A percentile compares a stretch with the other conserved stretches of the same genome.
Conservation (phyloP, 2,329 filamentous ascomycete species). For the Mariannaea elegans region DNA sequence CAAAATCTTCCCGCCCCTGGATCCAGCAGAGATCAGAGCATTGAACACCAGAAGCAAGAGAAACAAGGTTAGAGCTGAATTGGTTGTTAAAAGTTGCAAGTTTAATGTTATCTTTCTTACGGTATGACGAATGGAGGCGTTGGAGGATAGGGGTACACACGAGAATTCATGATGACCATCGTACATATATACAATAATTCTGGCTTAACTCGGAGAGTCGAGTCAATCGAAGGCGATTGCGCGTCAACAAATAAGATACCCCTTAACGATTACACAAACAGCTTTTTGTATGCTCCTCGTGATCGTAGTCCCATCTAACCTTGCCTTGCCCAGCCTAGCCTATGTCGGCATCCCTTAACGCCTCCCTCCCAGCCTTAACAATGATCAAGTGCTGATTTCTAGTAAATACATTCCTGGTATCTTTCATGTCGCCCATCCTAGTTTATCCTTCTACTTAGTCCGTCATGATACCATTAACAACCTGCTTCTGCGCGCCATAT, state of each 20-base stretch:
- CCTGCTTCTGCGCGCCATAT: conserved; percentile 33
- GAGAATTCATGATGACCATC: conserved; percentile 5
- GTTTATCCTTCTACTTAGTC: not conserved
- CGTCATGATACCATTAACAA: conserved; percentile 25
- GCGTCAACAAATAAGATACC: conserved; percentile 14
- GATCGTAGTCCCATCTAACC: not conserved
- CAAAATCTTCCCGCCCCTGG: conserved; percentile 16
- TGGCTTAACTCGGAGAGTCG: not conserved
- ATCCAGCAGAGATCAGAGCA: conserved; percentile 20
- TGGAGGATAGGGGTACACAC: conserved; percentile 1
- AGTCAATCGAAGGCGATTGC: not conserved
- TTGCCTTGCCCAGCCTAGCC: not conserved
- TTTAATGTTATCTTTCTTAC: not conserved
- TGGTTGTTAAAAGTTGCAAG: not conserved
- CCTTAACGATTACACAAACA: not conserved
- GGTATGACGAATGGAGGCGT: conserved; percentile 14
- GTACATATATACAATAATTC: not conserved
- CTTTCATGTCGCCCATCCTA: not conserved
- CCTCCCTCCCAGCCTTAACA: not conserved
- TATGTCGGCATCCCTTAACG: not conserved
- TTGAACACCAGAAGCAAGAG: conserved; percentile 23
- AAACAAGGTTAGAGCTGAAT: not conserved
- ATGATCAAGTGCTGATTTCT: not conserved
- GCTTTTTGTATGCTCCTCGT: not conserved
- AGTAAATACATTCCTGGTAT: not conserved